Conservation (phyloP, 441 rosid genomes). For the Mallotus repandus region DNA sequence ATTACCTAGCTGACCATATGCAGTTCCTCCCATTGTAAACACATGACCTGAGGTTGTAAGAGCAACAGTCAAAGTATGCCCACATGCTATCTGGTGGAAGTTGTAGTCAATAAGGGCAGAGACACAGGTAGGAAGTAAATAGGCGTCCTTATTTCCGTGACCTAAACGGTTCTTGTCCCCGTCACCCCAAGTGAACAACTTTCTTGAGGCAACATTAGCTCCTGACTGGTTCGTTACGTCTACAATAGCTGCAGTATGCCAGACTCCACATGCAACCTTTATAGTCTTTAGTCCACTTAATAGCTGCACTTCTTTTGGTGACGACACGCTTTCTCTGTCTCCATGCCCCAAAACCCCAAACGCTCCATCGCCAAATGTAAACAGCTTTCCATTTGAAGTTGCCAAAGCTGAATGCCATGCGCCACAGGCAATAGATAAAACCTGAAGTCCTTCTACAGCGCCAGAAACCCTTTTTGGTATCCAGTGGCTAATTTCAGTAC, state of each 20-base stretch:
- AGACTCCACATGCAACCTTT: slow-evolving; percentile 86
- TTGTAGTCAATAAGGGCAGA: slow-evolving; percentile 84
- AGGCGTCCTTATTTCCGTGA: slow-evolving; percentile 79
- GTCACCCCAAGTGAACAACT: slow-evolving; percentile 96
- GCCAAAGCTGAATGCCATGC: slow-evolving; percentile 90
- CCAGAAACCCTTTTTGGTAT: slow-evolving; percentile 86
- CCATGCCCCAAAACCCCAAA: slow-evolving; percentile 88
- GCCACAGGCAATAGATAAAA: slow-evolving; percentile 82
- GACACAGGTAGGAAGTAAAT: slow-evolving; percentile 76
- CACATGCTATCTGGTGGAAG: slow-evolving; percentile 82
- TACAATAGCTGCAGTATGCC: slow-evolving; percentile 96
- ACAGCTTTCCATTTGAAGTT: slow-evolving; percentile 71
- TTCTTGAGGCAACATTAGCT: slow-evolving; percentile 52
- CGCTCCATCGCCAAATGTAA: slow-evolving; percentile 88
- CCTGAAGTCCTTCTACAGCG: slow-evolving; percentile 82
- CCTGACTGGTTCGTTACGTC: slow-evolving; percentile 71
- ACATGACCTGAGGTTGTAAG: slow-evolving; percentile 93
- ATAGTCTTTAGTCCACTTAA: slow-evolving; percentile 70
- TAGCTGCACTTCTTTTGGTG: slow-evolving; percentile 73
- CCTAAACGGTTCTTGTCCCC: slow-evolving; percentile 89
- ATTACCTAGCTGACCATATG: slow-evolving; percentile 75
- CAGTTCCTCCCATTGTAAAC: slow-evolving; percentile 78
- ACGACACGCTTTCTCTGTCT: slow-evolving; percentile 56
- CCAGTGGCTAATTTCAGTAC: slow-evolving; percentile 83
- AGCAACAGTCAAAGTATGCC: slow-evolving; percentile 74